These are phyloP conservation scores for Rubroboletus pulcherrimus DNA, from an alignment of 768 basidiomycete genomes.

Conservation along the genomic window DNA sequence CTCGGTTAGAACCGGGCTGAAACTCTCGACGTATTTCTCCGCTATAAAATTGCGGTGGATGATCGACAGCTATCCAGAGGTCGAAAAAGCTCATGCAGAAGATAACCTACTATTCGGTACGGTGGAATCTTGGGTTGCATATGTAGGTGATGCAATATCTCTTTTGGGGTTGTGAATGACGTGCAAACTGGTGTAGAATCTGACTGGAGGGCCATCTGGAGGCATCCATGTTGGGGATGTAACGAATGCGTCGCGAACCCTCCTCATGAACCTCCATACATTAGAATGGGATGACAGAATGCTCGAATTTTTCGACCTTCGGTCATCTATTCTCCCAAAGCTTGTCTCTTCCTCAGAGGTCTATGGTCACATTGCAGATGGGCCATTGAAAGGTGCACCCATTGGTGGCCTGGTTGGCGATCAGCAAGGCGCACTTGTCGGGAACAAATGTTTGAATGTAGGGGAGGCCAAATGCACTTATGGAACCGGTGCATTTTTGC, in stretches of 20 bases:
- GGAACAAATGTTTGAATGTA: conserved; percentile 88
- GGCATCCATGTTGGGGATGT: conserved; percentile 86
- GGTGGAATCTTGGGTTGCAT: conserved; percentile 94
- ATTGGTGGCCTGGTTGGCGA: conserved; percentile 97
- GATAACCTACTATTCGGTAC: conserved; percentile 91
- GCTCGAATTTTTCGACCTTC: conserved; percentile 83
- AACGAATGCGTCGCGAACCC: conserved; percentile 94
- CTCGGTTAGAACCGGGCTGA: conserved; percentile 72
- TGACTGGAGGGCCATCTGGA: conserved; percentile 70
- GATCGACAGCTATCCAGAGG: conserved; percentile 79
- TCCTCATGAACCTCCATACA: conserved; percentile 79
- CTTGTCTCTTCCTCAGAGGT: conserved; percentile 91
- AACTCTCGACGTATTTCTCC: conserved; percentile 97
- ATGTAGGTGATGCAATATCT: conserved; percentile 46
- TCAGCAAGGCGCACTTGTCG: conserved; percentile 94
- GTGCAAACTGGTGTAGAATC: conserved; percentile 47
- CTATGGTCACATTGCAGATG: conserved; percentile 73
- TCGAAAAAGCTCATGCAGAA: conserved; percentile 70
- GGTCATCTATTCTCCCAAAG: conserved; percentile 72
- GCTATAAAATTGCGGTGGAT: conserved; percentile 97
- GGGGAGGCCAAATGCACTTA: conserved; percentile 99
- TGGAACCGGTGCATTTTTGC: conserved; percentile 93
- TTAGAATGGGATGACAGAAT: conserved; percentile 82
- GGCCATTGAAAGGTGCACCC: conserved; percentile 67
- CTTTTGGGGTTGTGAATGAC: not conserved